Conservation (phyloP, 768 basidiomycete species). For the Rhodotorula babjevae region DNA sequence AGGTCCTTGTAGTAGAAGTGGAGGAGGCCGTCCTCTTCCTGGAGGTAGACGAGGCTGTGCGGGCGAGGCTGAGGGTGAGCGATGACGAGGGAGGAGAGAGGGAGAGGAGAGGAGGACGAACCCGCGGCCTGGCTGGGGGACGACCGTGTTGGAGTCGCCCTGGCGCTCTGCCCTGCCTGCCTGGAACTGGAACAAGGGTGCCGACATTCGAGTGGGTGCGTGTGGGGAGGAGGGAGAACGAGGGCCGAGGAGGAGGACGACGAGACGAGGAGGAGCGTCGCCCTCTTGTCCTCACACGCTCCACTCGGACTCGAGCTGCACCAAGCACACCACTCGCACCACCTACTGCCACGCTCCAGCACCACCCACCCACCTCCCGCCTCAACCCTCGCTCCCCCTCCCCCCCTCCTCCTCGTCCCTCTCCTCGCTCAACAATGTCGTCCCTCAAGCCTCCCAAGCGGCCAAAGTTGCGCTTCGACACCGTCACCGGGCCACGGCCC, state of each 20-base stretch:
- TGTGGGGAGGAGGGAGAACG: no score
- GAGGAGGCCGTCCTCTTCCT: slow-evolving; percentile 41
- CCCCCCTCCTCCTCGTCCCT: no score
- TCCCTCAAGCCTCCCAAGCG: neutral
- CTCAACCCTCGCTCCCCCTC: no score
- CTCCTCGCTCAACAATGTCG: neutral
- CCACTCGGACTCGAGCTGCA: no score
- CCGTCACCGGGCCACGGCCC: neutral
- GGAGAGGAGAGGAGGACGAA: slow-evolving; percentile 1
- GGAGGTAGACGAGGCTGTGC: slow-evolving; percentile 31
- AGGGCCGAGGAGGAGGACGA: neutral
- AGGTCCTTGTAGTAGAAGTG: slow-evolving; percentile 40
- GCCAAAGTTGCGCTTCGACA: slow-evolving; percentile 1
- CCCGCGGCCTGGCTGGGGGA: slow-evolving; percentile 33
- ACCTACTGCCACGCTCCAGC: no score
- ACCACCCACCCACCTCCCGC: no score
- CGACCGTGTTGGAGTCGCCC: slow-evolving; percentile 38
- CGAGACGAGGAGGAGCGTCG: neutral
- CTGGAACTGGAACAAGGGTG: slow-evolving; percentile 30
- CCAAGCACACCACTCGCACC: no score
- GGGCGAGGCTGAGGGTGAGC: neutral
- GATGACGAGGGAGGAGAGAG: neutral
- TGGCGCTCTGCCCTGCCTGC: slow-evolving; percentile 29
- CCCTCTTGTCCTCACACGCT: no score
- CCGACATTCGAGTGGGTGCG: neutral